These are phyloP conservation scores for Citeromyces hawaiiensis DNA, from an alignment of 1,139 yeast species.

Conservation along the genomic window DNA sequence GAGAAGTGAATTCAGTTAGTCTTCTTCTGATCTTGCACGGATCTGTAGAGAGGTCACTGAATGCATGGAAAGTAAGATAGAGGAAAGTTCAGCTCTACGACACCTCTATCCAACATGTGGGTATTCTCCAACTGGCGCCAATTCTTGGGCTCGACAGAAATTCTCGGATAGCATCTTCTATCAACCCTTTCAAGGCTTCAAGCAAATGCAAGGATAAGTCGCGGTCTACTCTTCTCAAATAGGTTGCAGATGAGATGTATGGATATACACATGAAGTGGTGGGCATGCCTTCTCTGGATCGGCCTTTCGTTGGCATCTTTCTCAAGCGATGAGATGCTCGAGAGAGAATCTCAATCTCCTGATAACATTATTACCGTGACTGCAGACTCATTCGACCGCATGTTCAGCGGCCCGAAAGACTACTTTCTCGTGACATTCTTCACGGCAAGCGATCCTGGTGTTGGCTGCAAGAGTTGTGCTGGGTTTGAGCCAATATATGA, in stretches of 20 bases:
- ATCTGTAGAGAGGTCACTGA: too few relatives aligned
- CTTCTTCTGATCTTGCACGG: too few relatives aligned
- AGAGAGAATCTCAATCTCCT: slow-evolving; percentile 4
- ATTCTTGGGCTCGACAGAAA: too few relatives aligned
- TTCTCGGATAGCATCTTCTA: too few relatives aligned
- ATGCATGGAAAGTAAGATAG: too few relatives aligned
- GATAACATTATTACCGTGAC: slow-evolving; percentile 7
- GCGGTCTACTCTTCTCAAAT: too few relatives aligned
- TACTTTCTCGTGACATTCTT: slow-evolving; percentile 28
- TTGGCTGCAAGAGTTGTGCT: slow-evolving; percentile 27
- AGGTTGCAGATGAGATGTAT: background rate
- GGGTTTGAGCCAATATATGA: slow-evolving; percentile 25
- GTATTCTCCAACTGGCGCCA: too few relatives aligned
- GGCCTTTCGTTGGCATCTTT: slow-evolving; percentile 4
- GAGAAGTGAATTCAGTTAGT: too few relatives aligned
- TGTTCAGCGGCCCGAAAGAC: slow-evolving; percentile 21
- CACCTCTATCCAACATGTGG: too few relatives aligned
- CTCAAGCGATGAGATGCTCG: slow-evolving; percentile 7
- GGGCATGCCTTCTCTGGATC: background rate
- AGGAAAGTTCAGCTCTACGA: too few relatives aligned
- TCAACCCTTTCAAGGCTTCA: too few relatives aligned
- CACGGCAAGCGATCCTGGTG: slow-evolving; percentile 24
- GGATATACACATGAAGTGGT: background rate
- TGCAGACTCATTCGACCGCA: slow-evolving; percentile 7
- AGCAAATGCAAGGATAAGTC: too few relatives aligned